These are phyloP conservation scores for Plenodomus lindquistii DNA, from an alignment of 2,329 filamentous ascomycete species.

Conservation along the genomic window DNA sequence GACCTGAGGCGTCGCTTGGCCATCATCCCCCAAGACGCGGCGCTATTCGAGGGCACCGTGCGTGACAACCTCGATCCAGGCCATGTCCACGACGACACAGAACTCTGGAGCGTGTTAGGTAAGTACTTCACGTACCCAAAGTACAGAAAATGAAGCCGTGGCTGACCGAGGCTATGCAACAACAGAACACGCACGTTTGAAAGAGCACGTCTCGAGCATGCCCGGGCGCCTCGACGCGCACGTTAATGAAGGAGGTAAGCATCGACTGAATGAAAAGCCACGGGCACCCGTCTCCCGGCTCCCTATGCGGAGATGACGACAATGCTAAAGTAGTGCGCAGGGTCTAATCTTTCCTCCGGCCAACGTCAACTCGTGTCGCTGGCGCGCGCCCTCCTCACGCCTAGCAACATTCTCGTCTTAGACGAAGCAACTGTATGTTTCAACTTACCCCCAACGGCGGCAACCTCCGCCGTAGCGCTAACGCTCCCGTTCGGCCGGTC, in stretches of 20 bases:
- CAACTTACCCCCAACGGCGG: background rate
- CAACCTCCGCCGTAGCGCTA: constrained; percentile 2
- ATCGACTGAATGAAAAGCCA: background rate
- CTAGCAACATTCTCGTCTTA: constrained; percentile 94
- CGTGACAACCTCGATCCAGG: constrained; percentile 95
- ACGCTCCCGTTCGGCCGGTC: constrained; percentile 3
- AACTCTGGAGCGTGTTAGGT: constrained; percentile 94
- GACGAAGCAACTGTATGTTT: constrained; percentile 87
- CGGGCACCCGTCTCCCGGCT: constrained; percentile 2
- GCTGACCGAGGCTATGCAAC: constrained; percentile 21
- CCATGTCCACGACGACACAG: constrained; percentile 93
- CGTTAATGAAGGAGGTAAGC: constrained; percentile 90
- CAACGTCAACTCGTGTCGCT: constrained; percentile 94
- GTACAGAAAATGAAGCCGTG: background rate
- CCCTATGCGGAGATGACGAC: background rate
- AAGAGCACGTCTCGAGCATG: constrained; percentile 87
- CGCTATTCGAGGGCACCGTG: constrained; percentile 89
- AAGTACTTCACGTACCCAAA: constrained; percentile 46
- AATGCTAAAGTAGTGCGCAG: constrained; percentile 48
- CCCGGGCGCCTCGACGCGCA: constrained; percentile 85
- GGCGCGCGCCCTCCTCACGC: constrained; percentile 89
- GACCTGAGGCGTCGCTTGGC: constrained; percentile 88
- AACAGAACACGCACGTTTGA: constrained; percentile 86
- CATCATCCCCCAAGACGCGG: constrained; percentile 97
- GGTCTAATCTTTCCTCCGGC: constrained; percentile 92